These are phyloP conservation scores for Huntiella abstrusa DNA, from an alignment of 2,329 filamentous ascomycete genomes.

Conservation along the genomic window DNA sequence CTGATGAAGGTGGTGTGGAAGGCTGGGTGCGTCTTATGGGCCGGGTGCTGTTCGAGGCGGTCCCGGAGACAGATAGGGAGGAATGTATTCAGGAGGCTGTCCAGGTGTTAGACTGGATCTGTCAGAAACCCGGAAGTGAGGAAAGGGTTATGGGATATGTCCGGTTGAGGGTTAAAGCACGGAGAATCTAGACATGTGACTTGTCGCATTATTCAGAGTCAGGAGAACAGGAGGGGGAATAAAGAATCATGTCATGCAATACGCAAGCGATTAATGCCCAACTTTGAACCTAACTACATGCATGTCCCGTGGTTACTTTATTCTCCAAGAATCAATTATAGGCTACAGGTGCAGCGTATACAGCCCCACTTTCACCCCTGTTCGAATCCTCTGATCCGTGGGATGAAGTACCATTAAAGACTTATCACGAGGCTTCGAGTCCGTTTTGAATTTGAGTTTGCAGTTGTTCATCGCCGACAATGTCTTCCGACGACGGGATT, in stretches of 20 bases:
- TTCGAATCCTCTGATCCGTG: too few species aligned
- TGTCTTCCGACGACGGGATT: constrained; percentile 6
- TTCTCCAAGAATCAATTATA: too few species aligned
- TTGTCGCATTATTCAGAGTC: neutral
- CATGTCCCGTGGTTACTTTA: too few species aligned
- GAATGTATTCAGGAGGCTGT: constrained; percentile 33
- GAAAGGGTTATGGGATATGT: constrained; percentile 37
- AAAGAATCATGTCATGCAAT: too few species aligned
- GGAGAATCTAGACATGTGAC: constrained; percentile 17
- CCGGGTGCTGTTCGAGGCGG: constrained; percentile 34
- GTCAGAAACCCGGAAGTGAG: constrained; percentile 27
- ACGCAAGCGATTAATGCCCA: too few species aligned
- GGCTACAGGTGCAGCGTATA: too few species aligned
- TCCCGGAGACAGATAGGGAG: constrained; percentile 30
- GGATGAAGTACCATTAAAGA: too few species aligned
- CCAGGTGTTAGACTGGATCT: constrained; percentile 34
- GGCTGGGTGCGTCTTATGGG: constrained; percentile 51
- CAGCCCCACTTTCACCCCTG: too few species aligned
- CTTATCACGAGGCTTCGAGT: too few species aligned
- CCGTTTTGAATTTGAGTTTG: too few species aligned
- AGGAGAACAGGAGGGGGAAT: too few species aligned
- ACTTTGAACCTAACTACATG: too few species aligned
- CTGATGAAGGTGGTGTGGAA: constrained; percentile 39
- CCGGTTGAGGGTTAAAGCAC: constrained; percentile 29
- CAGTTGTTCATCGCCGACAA: neutral